A percentile compares a stretch with the other conserved stretches of the same genome.
phyloP scores from a whole-genome alignment of 208 protist species.

The Leishmania aethiopica region DNA sequence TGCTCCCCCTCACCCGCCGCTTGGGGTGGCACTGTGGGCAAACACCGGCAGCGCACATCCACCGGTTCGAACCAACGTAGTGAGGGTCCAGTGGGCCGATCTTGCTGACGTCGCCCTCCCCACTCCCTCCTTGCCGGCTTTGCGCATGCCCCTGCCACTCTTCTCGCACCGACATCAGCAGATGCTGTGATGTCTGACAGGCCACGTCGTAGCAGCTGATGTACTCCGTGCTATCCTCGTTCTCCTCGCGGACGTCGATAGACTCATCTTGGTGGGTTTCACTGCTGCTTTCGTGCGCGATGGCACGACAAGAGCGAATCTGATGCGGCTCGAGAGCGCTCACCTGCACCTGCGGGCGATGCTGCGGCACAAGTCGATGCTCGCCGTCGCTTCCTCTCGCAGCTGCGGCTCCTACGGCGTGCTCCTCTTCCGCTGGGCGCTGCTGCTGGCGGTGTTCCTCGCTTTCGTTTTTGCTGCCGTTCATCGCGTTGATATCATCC shows the following conservation, averaged over 20 bases:
- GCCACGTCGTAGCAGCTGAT: conserved; percentile 35
- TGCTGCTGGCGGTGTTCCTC: not conserved
- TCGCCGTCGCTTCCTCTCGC: not conserved
- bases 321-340: not conserved
- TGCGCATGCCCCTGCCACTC: not conserved
- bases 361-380: not conserved
- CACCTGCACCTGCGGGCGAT: not conserved
- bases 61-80: conserved; percentile 21
- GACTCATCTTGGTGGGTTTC: not conserved
- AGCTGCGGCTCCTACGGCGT: not conserved
- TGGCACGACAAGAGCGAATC: not conserved
- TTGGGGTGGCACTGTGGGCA: conserved; percentile 29
- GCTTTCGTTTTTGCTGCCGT: not conserved
- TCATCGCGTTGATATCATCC: not conserved
- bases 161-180: conserved; percentile 2
- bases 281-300: not conserved
- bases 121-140: not conserved
- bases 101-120: not conserved
- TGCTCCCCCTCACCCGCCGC: not conserved
- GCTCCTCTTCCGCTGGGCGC: not conserved
- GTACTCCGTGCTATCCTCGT: conserved; percentile 4
- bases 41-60: conserved; percentile 32
- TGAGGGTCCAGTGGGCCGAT: conserved; percentile 7
- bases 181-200: conserved; percentile 32
- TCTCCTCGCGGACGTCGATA: not conserved